Evolutionary conservation across 345 rosid species (phyloP), one percentile per base, ranked within the genome.

Genomic region (Salix arbutifolia): DNA sequence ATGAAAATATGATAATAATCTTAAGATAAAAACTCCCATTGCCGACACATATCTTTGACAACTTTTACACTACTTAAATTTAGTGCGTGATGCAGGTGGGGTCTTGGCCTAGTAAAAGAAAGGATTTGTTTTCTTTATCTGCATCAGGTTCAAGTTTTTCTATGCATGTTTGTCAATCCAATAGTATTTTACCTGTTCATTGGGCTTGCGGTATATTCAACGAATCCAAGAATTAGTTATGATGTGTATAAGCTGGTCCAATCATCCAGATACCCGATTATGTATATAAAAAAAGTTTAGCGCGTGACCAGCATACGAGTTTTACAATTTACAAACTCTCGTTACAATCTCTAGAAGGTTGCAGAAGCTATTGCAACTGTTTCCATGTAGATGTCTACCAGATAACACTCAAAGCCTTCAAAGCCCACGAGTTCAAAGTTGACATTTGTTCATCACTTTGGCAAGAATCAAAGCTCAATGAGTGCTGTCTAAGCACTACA

Each of bases 121-220:
- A 31, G 0, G 0, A 31, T 0, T 4, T 31, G 5, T 4, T 31
- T 31, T 0, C 0, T 31, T 31, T 31, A 0, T 31, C 0, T 3
- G 33, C 0, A 31, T 0, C 5, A 31, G 5, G 5, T 31, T 31
- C 5, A 0, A 31, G 33, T 0, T 4, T 0, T 31, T 31, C 5
- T 31, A 4, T 31, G 5, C 4, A 31, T 31, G 0, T 31, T 0
- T 31, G 3, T 4, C 3, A 31, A 3, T 4, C 5, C 0, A 0
- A 0, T 31, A 0, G 0, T 31, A 31, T 31, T 0, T 31, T 31
- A 31, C 0, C 0, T 31, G 5, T 3, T 31, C 0, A 31, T 31
- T 31, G 0, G 0, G 0, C 0, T 31, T 31, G 3, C 0, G 4
- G 0, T 0, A 4, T 31, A 0, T 31, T 31, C 33, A 4, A 4